Base-by-base conservation (phyloP, 2,329 filamentous ascomycete genomes). In the Aspergillus uvarum region DNA sequence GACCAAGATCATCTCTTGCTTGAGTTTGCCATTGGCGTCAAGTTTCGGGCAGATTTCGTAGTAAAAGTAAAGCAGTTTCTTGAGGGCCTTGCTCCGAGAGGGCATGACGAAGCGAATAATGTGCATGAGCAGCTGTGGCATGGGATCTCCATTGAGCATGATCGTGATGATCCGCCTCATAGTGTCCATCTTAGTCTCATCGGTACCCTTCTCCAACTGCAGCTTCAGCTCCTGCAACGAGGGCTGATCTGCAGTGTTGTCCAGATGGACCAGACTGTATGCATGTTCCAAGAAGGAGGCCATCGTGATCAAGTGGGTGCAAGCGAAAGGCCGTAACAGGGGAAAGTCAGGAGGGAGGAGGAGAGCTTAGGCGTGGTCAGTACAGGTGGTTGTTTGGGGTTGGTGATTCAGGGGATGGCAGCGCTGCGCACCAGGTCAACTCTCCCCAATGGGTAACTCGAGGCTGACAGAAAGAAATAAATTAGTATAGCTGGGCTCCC, bases 41-140 rank as follows among this genome's bases (percentile, higher is more conserved):
- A 92, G 88, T 82, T 99, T 99, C 47, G 94, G 95, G 77, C 95
- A 98, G 76, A 98, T 95, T 80, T 99, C 95, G 76, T 98, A 97
- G 82, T 99, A 99, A 78, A 99, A 95, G 81, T 99, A 99, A 58
- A 99, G 86, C 63, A 99, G 85, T 83, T 99, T 99, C 86, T 99
- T 99, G 71, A 99, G 83, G 47, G 89, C 83, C 82, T 99, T 99
- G 79, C 90, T 92, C 82, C 96, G 97, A 65, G 92, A 96, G 14
- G 95, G 95, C 95, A 99, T 99, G 70, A 99, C 93, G 76, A 99
- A 99, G 76, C 95, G 92, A 77, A 99, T 99, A 74, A 99, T 99
- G 81, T 98, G 95, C 95, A 99, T 99, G 70, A 99, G 87, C 21
- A 99, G 84, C 68, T 92, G 89, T 26, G 93, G 90, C 89, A 99